Evolutionary conservation across 148 eudicot species (phyloP).

Genomic region (Mesembryanthemum crystallinum): DNA sequence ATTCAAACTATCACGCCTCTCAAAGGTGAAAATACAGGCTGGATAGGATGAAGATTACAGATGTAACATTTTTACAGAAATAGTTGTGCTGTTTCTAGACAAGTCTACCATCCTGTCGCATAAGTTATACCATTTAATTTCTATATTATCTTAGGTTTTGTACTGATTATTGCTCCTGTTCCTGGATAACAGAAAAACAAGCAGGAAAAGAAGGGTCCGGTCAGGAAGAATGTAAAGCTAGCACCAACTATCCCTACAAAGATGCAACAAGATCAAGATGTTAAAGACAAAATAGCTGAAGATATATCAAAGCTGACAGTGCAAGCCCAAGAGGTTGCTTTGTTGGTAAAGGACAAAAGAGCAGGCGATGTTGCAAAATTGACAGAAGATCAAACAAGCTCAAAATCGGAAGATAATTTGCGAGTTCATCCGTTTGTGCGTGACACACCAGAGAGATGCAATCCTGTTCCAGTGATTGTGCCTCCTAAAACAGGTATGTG

Average conservation of each 20-base stretch:
- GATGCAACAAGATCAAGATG: slow-evolving; percentile 26
- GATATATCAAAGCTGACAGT: slow-evolving; percentile 34
- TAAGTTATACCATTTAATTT: not conserved
- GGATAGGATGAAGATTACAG: not conserved
- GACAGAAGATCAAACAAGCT: slow-evolving; percentile 26
- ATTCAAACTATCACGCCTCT: not conserved
- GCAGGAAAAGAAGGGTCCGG: slow-evolving; percentile 40
- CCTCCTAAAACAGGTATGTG: slow-evolving; percentile 39
- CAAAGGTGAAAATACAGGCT: not conserved
- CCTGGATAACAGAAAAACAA: slow-evolving; percentile 40
- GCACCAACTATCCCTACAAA: slow-evolving; percentile 29
- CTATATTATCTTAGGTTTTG: not conserved
- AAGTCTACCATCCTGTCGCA: not conserved
- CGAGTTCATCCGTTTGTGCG: slow-evolving; percentile 22
- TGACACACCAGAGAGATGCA: slow-evolving; percentile 13
- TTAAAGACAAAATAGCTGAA: slow-evolving; percentile 34
- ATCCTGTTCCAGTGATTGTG: slow-evolving; percentile 25
- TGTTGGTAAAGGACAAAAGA: slow-evolving; percentile 13
- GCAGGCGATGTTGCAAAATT: slow-evolving; percentile 28
- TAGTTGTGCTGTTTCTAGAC: not conserved
- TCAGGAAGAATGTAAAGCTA: slow-evolving; percentile 47
- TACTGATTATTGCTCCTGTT: slow-evolving; percentile 7
- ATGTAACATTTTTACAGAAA: not conserved
- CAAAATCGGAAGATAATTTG: slow-evolving; percentile 21
- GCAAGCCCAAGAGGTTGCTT: slow-evolving; percentile 29